Evolutionary conservation across 164 flowering plant genomes (phyloP), one percentile per base, ranked within the genome.

Genomic region (Malania oleifera): DNA sequence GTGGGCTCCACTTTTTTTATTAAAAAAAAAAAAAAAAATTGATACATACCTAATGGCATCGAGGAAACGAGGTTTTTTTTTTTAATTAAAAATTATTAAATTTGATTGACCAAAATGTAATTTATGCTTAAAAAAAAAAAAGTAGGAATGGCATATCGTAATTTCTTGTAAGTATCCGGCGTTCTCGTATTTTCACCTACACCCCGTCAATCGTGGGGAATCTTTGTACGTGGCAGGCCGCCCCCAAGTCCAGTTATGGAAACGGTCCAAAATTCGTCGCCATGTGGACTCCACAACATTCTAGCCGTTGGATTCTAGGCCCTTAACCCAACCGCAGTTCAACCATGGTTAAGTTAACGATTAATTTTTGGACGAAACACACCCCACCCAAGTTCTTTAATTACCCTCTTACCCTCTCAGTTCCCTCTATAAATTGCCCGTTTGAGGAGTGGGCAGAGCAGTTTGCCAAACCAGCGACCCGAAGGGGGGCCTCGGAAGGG

Each of bases 141-240:
- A n/a, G n/a, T n/a, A n/a, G n/a, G n/a, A 46, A 46, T 46, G 50
- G 25, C 50, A 43, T n/a, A 43, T 43, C 20, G 46, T 43, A 43
- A 43, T 17, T 43, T 1, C n/a, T 3, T 7, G 8, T 15, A 43
- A 2, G n/a, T 43, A 19, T 11, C 20, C 5, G 46, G 46, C 46
- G n/a, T 15, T 15, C 19, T 15, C 20, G 46, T 43, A 43, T 7
- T 43, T 43, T 43, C 15, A 4, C 4, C 35, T 9, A 9, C n/a
- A 9, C 35, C 35, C 35, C 35, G 35, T 31, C 6, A 4, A 4
- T 31, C 35, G 9, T 31, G 20, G 20, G 5, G 2, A 43, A 8
- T 17, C 50, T 46, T 6, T 23, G 5, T 12, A 46, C 50, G 50
- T 23, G 50, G 17, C 50, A 22, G 26, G 11, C 50, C 11, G 11